Evolutionary conservation across 441 rosid genomes (phyloP).

Genomic region (Adansonia rubrostipa): DNA sequence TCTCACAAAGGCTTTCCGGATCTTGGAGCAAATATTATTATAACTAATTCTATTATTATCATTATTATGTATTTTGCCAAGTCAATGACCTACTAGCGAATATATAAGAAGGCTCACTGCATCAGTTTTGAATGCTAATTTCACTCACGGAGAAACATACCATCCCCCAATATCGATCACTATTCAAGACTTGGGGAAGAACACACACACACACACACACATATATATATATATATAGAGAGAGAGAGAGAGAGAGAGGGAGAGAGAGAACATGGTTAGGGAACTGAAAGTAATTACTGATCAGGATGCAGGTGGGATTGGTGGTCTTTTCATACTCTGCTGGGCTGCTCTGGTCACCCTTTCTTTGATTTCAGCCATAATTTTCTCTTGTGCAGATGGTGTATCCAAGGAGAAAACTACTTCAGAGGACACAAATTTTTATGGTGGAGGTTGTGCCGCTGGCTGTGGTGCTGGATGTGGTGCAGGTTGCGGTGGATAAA

Average conservation of each 20-base stretch:
- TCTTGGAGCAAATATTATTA: conserved; percentile 3
- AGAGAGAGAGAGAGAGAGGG: background rate
- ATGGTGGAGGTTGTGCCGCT: conserved; percentile 52
- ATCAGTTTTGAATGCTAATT: background rate
- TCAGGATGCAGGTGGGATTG: conserved; percentile 16
- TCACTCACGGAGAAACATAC: background rate
- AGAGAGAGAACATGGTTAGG: conserved; percentile 42
- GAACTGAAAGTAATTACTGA: conserved; percentile 36
- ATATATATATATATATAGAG: too few species aligned
- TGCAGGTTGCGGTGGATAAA: conserved; percentile 59
- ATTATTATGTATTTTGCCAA: background rate
- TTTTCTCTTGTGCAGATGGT: conserved; percentile 60
- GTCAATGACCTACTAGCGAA: conserved; percentile 14
- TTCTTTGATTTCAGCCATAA: conserved; percentile 44
- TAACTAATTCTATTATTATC: background rate
- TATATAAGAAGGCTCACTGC: conserved; percentile 21
- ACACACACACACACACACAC: background rate
- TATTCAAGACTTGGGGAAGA: conserved; percentile 3
- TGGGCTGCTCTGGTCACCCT: conserved; percentile 48
- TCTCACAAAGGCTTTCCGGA: background rate
- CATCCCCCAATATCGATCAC: background rate
- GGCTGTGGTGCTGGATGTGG: conserved; percentile 58
- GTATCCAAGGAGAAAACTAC: conserved; percentile 41
- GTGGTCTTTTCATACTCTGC: conserved; percentile 33
- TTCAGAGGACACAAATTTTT: conserved; percentile 31